Evolutionary conservation across 2,329 filamentous ascomycete genomes (phyloP).

Genomic region (Aspergillus chevalieri): DNA sequence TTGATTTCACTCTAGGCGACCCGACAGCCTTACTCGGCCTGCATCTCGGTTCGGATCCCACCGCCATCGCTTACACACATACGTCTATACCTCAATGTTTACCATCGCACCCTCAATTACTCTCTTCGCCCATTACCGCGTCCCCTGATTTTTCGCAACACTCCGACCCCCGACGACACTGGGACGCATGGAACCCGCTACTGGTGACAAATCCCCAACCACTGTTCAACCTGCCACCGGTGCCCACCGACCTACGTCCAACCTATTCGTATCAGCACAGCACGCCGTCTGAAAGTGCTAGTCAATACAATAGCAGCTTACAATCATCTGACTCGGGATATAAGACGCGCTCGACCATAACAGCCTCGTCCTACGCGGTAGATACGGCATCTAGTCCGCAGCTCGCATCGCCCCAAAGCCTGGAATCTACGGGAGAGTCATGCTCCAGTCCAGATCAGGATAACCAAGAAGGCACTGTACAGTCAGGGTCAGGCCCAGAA

Average conservation of each 20-base stretch:
- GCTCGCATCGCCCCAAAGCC: slow-evolving; percentile 13
- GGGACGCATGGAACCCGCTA: slow-evolving; percentile 29
- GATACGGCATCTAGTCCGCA: slow-evolving; percentile 24
- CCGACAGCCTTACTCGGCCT: slow-evolving; percentile 21
- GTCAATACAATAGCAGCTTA: slow-evolving; percentile 22
- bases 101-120: slow-evolving; percentile 4
- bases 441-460: neutral
- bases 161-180: slow-evolving; percentile 12
- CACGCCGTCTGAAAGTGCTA: slow-evolving; percentile 26
- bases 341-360: slow-evolving; percentile 23
- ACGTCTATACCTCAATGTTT: slow-evolving; percentile 15
- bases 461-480: neutral
- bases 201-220: slow-evolving; percentile 22
- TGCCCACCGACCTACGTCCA: neutral
- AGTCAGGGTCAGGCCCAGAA: slow-evolving; percentile 45
- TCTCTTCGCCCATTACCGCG: slow-evolving; percentile 11
- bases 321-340: slow-evolving; percentile 33
- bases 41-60: slow-evolving; percentile 18
- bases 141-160: slow-evolving; percentile 18
- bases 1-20: slow-evolving; percentile 14
- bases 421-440: slow-evolving; percentile 11
- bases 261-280: slow-evolving; percentile 21
- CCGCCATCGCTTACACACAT: slow-evolving; percentile 14
- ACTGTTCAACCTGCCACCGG: slow-evolving; percentile 12
- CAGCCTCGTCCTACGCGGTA: slow-evolving; percentile 20